Conservation (phyloP, 1,284 basidiomycete genomes). For the Apiotrichum domesticum region DNA sequence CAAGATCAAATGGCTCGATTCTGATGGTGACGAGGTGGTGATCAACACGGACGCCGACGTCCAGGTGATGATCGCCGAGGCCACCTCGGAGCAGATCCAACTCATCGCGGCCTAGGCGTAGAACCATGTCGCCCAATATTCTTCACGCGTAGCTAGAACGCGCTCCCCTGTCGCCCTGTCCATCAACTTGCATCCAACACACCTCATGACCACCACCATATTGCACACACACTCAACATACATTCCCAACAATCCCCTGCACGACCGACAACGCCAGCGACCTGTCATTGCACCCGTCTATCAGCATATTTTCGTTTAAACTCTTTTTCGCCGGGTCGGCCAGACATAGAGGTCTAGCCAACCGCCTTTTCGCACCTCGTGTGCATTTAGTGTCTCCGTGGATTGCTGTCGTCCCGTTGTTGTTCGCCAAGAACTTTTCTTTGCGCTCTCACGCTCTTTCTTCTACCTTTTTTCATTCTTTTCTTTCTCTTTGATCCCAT, state of each 20-base stretch:
- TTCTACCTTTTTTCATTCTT: not conserved
- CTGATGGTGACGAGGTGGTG: conserved; percentile 39
- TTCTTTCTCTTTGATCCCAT: not conserved
- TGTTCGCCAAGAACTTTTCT: not conserved
- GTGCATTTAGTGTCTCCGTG: not conserved
- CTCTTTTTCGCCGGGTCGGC: not conserved
- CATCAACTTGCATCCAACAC: not conserved
- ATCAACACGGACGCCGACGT: conserved; percentile 40
- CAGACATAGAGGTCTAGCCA: not conserved
- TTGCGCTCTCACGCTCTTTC: not conserved
- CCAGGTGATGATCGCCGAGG: conserved; percentile 39
- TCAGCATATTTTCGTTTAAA: not conserved
- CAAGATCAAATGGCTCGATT: conserved; percentile 41
- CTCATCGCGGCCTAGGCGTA: conserved; percentile 11
- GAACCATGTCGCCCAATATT: too few relatives aligned
- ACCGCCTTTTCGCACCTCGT: not conserved
- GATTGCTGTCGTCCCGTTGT: conserved; percentile 1
- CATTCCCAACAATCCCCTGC: not conserved
- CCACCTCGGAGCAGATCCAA: conserved; percentile 17
- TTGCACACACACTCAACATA: not conserved
- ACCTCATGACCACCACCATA: not conserved
- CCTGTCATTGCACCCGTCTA: not conserved
- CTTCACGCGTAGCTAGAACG: too few relatives aligned
- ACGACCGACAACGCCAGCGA: not conserved
- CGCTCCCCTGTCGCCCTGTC: not conserved